Evolutionary conservation across 1,139 yeast species (phyloP), one percentile per base, ranked within the genome.

Genomic region (Debaryomyces psychrophilus): DNA sequence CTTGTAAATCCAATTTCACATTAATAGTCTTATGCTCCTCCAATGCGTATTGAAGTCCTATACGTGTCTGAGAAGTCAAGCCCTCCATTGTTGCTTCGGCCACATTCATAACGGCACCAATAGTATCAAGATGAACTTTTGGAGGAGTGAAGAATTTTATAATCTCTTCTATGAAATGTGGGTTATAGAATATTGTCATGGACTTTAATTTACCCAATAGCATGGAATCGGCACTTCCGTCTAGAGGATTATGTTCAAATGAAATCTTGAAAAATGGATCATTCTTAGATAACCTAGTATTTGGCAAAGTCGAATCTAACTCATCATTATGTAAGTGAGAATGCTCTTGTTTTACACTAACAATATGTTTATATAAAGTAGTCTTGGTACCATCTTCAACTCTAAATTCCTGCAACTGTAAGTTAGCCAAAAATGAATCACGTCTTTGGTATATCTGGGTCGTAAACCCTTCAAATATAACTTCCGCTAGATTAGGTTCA

Each of bases 51-150:
- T 92, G 96, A 29, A 95, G 76, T 0, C 99, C 98, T 51, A 95
- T 79, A 59, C 98, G 76, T 0, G 99, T 93, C 62, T 90, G 97
- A 25, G 86, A 77, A 0, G 96, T 84, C 52, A 95, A 72, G 2
- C 96, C 97, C 61, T 90, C 97, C 48, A 95, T 87, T 0, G 97
- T 90, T 0, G 93, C 90, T 53, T 92, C 97, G 0, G 99, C 99
- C 0, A 97, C 98, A 63, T 84, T 87, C 83, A 95, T 83, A 25
- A 95, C 82, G 5, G 95, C 95, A 26, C 93, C 95, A 33, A 95
- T 82, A 0, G 98, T 90, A 59, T 90, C 96, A 49, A 86, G 72
- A 58, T 92, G 96, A 31, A 83, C 82, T 49, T 82, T 83, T 11
- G 97, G 97, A 1, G 98, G 97, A 39, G 79, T 83, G 71, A 95